Evolutionary conservation across 495 filamentous ascomycete genomes (phyloP).

Genomic region (Penicillium longicatenatum): DNA sequence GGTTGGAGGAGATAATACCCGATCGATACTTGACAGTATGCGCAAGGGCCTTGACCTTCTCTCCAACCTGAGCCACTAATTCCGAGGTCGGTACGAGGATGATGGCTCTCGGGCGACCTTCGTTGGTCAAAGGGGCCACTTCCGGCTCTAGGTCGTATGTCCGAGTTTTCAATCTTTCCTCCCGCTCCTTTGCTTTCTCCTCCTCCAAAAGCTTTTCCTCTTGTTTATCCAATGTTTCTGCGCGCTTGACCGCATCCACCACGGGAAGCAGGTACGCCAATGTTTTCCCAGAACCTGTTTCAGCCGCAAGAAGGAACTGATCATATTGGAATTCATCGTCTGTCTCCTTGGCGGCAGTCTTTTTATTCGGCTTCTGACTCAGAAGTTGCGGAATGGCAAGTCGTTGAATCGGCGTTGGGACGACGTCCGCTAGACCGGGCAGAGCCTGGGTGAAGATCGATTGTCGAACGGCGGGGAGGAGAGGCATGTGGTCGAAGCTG

Average conservation of each 20-base stretch:
- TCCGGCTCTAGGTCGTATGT: constrained; percentile 57
- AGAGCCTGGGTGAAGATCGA: constrained; percentile 72
- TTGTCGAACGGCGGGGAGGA: constrained; percentile 72
- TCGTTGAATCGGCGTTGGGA: constrained; percentile 84
- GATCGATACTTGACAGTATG: constrained; percentile 84
- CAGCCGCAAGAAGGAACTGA: constrained; percentile 87
- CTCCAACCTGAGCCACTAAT: constrained; percentile 84
- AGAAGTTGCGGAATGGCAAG: constrained; percentile 82
- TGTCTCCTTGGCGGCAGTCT: constrained; percentile 26
- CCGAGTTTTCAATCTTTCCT: constrained; percentile 50
- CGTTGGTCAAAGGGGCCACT: constrained; percentile 56
- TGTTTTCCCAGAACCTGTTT: constrained; percentile 97
- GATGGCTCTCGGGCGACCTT: constrained; percentile 77
- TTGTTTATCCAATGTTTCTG: constrained; percentile 64
- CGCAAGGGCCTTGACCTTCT: constrained; percentile 74
- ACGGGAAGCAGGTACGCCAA: constrained; percentile 84
- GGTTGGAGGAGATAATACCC: constrained; percentile 73
- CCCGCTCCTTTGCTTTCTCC: constrained; percentile 46
- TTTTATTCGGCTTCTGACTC: constrained; percentile 40
- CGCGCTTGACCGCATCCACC: constrained; percentile 79
- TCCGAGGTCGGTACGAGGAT: constrained; percentile 94
- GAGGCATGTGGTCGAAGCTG: constrained; percentile 75
- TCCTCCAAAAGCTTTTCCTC: constrained; percentile 54
- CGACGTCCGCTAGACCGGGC: constrained; percentile 66
- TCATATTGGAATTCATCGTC: constrained; percentile 50